These are phyloP conservation scores for Candida incommunis DNA, from an alignment of 805 yeast species.

Conservation along the genomic window DNA sequence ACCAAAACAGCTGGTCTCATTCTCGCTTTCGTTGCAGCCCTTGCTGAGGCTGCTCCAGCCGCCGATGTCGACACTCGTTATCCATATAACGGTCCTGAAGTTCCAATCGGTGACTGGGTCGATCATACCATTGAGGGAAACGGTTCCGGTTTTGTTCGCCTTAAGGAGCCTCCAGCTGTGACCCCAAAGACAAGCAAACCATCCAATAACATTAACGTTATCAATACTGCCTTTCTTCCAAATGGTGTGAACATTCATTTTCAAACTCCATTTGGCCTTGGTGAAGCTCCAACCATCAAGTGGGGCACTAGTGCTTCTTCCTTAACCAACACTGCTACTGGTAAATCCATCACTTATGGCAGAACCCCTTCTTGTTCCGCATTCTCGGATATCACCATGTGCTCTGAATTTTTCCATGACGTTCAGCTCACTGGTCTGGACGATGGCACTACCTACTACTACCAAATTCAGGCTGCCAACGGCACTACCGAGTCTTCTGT, in stretches of 20 bases:
- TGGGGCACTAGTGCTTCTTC: not conserved
- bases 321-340: not conserved
- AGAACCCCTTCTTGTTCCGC: conserved; percentile 1
- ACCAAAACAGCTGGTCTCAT: not conserved
- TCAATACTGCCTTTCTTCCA: conserved; percentile 7
- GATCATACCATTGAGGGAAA: conserved; percentile 9
- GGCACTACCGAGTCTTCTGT: not conserved
- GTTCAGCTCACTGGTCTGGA: conserved; percentile 1
- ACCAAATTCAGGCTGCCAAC: conserved; percentile 1
- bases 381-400: conserved; percentile 5
- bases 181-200: conserved; percentile 6
- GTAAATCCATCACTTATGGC: not conserved
- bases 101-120: conserved; percentile 8
- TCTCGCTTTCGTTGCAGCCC: conserved; percentile 1
- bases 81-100: conserved; percentile 8
- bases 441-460: conserved; percentile 2
- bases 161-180: conserved; percentile 9
- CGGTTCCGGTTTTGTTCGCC: conserved; percentile 8
- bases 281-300: conserved; percentile 2
- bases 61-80: conserved; percentile 9
- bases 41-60: conserved; percentile 3
- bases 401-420: conserved; percentile 5
- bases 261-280: conserved; percentile 11
- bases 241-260: conserved; percentile 8
- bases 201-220: conserved; percentile 9